Evolutionary conservation across 1,284 basidiomycete species (phyloP).

Genomic region (Leccinum ponderosum): DNA sequence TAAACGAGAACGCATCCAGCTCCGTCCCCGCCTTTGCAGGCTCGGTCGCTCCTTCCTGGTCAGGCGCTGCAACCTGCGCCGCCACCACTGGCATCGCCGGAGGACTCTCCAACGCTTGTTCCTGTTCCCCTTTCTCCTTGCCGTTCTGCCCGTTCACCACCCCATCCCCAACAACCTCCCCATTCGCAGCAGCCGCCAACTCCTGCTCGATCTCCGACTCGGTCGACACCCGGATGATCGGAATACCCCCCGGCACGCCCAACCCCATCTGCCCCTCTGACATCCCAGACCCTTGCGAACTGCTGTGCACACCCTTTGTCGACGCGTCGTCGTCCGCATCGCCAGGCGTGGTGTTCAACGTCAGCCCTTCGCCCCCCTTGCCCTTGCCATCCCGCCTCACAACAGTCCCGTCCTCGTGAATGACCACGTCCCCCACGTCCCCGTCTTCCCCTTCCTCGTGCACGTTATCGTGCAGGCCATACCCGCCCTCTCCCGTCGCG

Average conservation of each 20-base stretch:
- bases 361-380: constrained; percentile 9
- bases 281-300: constrained; percentile 28
- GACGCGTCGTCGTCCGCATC: constrained; percentile 74
- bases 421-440: constrained; percentile 33
- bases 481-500: constrained; percentile 11
- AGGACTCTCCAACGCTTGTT: constrained; percentile 17
- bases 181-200: constrained; percentile 36
- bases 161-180: constrained; percentile 25
- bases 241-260: constrained; percentile 51
- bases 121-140: constrained; percentile 3
- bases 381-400: constrained; percentile 8
- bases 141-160: neutral
- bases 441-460: constrained; percentile 14
- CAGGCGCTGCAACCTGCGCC: constrained; percentile 34
- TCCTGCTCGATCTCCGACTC: constrained; percentile 37
- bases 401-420: constrained; percentile 59
- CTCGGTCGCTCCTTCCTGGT: constrained; percentile 40
- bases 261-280: constrained; percentile 19
- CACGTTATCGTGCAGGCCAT: constrained; percentile 2
- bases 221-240: constrained; percentile 84
- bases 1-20: constrained; percentile 84
- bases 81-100: constrained; percentile 65
- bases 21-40: constrained; percentile 22
- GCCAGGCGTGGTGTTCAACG: constrained; percentile 28
- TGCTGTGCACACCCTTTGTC: constrained; percentile 53